A percentile compares a stretch with the other conserved stretches of the same genome.
Conservation (phyloP, 371 early-diverging fungal species). For the Syncephalastrum contaminatum region DNA sequence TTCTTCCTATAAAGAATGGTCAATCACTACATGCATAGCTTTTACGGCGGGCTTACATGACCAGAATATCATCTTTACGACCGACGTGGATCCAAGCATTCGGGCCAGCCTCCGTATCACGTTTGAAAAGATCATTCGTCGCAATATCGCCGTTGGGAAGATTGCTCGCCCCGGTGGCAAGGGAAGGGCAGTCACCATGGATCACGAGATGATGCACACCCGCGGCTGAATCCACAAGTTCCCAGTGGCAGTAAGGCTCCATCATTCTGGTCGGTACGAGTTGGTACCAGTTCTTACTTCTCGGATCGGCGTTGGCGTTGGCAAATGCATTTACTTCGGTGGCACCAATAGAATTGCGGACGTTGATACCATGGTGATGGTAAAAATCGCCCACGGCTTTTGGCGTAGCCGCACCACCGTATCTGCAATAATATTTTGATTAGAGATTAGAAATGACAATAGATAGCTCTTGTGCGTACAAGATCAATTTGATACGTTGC, state of each 20-base stretch:
- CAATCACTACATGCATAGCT: background rate
- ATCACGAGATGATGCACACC: slow-evolving; percentile 7
- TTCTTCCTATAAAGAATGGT: slow-evolving; percentile 15
- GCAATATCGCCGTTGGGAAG: slow-evolving; percentile 25
- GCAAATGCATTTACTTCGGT: background rate
- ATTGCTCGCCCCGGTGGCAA: slow-evolving; percentile 13
- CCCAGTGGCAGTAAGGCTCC: slow-evolving; percentile 1
- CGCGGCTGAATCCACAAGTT: background rate
- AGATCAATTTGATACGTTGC: slow-evolving; percentile 1
- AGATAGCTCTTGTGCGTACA: too few species aligned
- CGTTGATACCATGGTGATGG: slow-evolving; percentile 5
- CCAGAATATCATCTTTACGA: slow-evolving; percentile 27
- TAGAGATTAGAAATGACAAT: too few species aligned
- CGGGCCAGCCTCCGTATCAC: background rate
- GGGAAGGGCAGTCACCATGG: slow-evolving; percentile 6
- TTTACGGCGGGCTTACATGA: slow-evolving; percentile 10
- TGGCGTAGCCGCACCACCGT: slow-evolving; percentile 6
- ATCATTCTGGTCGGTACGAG: background rate
- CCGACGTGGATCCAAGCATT: slow-evolving; percentile 19
- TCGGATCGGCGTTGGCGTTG: slow-evolving; percentile 3
- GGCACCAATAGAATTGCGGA: slow-evolving; percentile 1
- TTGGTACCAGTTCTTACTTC: background rate
- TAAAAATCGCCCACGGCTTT: slow-evolving; percentile 3
- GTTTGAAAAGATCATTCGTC: slow-evolving; percentile 27
- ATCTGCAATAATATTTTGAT: too few species aligned